Base-by-base conservation (phyloP, 2,329 filamentous ascomycete species). In the Fusarium lyarnte region DNA sequence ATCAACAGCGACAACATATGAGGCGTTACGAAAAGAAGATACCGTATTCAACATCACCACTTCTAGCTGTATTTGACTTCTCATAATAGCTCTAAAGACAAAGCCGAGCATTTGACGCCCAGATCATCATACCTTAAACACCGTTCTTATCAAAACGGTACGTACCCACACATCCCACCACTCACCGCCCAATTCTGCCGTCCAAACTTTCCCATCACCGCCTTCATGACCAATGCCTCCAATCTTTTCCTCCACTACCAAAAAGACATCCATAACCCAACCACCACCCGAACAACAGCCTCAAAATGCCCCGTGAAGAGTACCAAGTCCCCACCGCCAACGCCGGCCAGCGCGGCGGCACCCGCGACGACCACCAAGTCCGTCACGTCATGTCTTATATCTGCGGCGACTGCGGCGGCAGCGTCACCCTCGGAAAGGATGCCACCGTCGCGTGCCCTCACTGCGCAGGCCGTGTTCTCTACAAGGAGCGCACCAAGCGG, bases 401-500 rank as follows among this genome's bases (percentile, higher is more conserved):
- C 53, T 84, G 83, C 78, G 83, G 83, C 72, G 83, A 85, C 80
- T 85, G 84, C 79, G 83, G 83, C 53, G 80, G 80, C 58, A 79
- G 77, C 78, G 81, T 82, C 69, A 80, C 80, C 62, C 81, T 84
- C 73, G 76, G 77, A 66, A 82, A 83, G 78, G 84, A 85, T 66
- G 88, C 87, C 53, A 86, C 89, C n/a, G 82, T 84, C 54, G 82
- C 82, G 27, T 84, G 83, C 74, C 81, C 82, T 63, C 82, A 84
- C 71, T 99, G 96, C 82, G 96, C 96, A 12, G 96, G 97, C 79
- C 91, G 96, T 74, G 94, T 99, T 69, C 85, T 99, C 75, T 98
- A 98, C 85, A 99, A 99, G 89, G 94, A 98, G 89, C 86, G 96
- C 80, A 99, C 96, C 47, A 98, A 97, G 88, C 90, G 96, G 96